Conservation (phyloP, 768 basidiomycete genomes). For the Xanthoconium purpureum region DNA sequence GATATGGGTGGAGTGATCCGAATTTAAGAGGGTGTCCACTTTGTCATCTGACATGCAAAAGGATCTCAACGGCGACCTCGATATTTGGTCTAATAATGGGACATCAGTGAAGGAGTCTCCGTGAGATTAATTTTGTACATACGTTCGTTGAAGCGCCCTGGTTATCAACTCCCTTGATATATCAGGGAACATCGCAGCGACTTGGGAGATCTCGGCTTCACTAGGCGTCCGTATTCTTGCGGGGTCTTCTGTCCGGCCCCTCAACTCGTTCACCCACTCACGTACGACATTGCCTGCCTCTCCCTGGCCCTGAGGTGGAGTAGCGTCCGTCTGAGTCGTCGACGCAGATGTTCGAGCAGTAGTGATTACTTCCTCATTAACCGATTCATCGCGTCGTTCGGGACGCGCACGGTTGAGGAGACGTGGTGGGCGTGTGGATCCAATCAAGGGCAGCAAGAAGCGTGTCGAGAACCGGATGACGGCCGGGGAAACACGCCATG, state of each 20-base stretch:
- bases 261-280: slow-evolving; percentile 79
- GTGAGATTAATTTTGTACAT: slow-evolving; percentile 11
- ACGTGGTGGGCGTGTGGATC: slow-evolving; percentile 57
- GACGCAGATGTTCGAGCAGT: slow-evolving; percentile 47
- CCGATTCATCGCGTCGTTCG: slow-evolving; percentile 37
- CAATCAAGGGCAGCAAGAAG: slow-evolving; percentile 66
- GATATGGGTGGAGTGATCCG: neutral
- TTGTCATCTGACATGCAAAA: slow-evolving; percentile 47
- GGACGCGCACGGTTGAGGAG: slow-evolving; percentile 75
- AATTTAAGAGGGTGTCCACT: neutral
- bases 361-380: slow-evolving; percentile 61
- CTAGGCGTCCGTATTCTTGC: slow-evolving; percentile 66
- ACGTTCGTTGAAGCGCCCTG: slow-evolving; percentile 81
- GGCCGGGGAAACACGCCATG: slow-evolving; percentile 68
- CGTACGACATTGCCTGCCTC: slow-evolving; percentile 51
- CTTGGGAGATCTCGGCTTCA: slow-evolving; percentile 70
- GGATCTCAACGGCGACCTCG: slow-evolving; percentile 78
- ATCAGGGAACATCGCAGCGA: slow-evolving; percentile 84
- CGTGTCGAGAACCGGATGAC: slow-evolving; percentile 53
- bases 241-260: slow-evolving; percentile 56
- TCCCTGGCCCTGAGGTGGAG: slow-evolving; percentile 19
- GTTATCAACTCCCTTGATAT: slow-evolving; percentile 69
- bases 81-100: slow-evolving; percentile 57
- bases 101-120: slow-evolving; percentile 1
- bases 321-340: slow-evolving; percentile 21